Evolutionary conservation across 306 rosid genomes (phyloP).

Genomic region (Rosa chinensis): DNA sequence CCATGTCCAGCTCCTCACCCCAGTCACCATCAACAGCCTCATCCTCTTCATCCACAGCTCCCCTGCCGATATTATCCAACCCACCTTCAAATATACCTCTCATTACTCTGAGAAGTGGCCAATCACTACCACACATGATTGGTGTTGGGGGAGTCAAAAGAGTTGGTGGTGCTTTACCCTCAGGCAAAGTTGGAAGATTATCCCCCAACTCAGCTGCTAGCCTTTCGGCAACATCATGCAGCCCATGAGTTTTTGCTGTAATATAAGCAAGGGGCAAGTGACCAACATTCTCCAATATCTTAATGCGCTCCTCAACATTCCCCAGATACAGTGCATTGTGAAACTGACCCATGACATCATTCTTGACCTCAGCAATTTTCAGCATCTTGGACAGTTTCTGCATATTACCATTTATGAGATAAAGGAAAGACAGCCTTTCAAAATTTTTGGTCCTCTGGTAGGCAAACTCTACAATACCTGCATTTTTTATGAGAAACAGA

Average conservation of each 20-base stretch:
- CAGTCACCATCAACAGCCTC: constrained; percentile 74
- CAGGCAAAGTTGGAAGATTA: constrained; percentile 68
- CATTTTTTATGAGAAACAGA: constrained; percentile 27
- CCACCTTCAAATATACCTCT: constrained; percentile 86
- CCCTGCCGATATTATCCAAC: constrained; percentile 49
- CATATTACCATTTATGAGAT: constrained; percentile 78
- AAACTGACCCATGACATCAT: constrained; percentile 97
- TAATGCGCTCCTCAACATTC: constrained; percentile 71
- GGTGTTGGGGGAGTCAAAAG: constrained; percentile 80
- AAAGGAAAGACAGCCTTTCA: constrained; percentile 89
- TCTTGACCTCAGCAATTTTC: constrained; percentile 92
- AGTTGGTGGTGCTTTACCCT: constrained; percentile 65
- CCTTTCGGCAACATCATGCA: constrained; percentile 74
- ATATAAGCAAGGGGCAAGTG: constrained; percentile 87
- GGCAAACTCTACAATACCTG: constrained; percentile 92
- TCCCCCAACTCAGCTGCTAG: constrained; percentile 82
- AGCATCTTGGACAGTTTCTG: constrained; percentile 92
- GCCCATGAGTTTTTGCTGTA: constrained; percentile 79
- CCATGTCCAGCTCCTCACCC: constrained; percentile 80
- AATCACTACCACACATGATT: constrained; percentile 71
- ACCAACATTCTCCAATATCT: constrained; percentile 85
- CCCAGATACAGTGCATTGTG: constrained; percentile 91
- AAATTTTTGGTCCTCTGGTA: constrained; percentile 92
- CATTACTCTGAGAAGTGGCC: constrained; percentile 93
- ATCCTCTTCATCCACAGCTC: constrained; percentile 59